phyloP scores from a whole-genome alignment of 2,329 filamentous ascomycete genomes.

The Colletotrichum costaricense region DNA sequence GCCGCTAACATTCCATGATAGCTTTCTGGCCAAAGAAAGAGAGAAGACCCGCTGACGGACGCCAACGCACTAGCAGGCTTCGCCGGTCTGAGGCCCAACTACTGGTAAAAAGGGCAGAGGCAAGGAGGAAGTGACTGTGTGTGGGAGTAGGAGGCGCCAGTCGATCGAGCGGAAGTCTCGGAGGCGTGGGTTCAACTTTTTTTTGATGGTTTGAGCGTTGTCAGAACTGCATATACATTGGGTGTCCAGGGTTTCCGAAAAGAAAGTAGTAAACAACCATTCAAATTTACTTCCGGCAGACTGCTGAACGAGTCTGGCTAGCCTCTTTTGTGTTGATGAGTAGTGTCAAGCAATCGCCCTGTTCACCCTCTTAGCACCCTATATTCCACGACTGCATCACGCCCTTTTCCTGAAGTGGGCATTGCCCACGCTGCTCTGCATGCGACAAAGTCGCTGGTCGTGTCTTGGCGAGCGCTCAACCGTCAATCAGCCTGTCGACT shows the following conservation, averaged over 20 bases:
- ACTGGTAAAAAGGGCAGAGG: constrained; percentile 59
- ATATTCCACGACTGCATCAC: background rate
- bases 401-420: too few relatives aligned
- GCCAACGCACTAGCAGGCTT: constrained; percentile 65
- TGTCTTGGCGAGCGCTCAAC: too few relatives aligned
- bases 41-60: constrained; percentile 67
- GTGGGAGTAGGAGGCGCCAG: background rate
- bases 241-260: constrained; percentile 8
- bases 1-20: constrained; percentile 45
- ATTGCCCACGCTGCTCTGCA: too few relatives aligned
- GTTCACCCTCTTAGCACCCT: too few relatives aligned
- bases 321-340: background rate
- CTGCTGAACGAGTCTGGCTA: background rate
- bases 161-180: background rate
- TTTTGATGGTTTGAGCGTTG: constrained; percentile 31
- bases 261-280: constrained; percentile 1
- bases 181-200: background rate
- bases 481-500: too few relatives aligned
- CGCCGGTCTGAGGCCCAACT: constrained; percentile 68
- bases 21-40: constrained; percentile 78
- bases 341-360: background rate
- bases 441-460: too few relatives aligned
- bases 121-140: background rate
- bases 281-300: constrained; percentile 3
- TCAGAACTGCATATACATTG: constrained; percentile 33